Conservation (phyloP, 257 asterid species). For the Prunella vulgaris region DNA sequence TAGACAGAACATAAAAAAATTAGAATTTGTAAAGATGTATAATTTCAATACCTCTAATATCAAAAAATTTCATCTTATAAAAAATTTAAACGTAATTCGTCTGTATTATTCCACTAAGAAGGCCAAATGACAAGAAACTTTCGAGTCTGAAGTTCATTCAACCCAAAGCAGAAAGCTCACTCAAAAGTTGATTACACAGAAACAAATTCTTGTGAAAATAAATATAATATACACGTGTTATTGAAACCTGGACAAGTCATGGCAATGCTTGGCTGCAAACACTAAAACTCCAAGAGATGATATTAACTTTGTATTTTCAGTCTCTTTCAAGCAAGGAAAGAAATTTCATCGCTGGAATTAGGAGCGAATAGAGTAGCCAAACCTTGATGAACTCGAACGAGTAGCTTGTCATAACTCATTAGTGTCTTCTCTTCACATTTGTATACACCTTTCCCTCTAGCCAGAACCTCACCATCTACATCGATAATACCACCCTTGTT, state of each 20-base stretch:
- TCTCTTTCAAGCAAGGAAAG: background rate
- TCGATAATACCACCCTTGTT: conserved; percentile 44
- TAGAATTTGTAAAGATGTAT: too few relatives aligned
- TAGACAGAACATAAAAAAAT: too few relatives aligned
- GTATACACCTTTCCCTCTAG: conserved; percentile 76
- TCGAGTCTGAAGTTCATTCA: too few relatives aligned
- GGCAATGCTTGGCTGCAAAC: background rate
- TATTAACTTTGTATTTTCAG: background rate
- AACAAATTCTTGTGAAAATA: background rate
- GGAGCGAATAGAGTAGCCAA: conserved; percentile 88
- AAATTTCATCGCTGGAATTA: background rate
- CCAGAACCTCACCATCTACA: conserved; percentile 65
- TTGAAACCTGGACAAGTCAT: background rate
- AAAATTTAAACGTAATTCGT: too few relatives aligned
- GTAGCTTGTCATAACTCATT: conserved; percentile 66
- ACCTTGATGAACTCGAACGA: conserved; percentile 72
- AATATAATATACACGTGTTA: background rate
- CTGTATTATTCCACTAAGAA: too few relatives aligned
- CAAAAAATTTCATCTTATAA: too few relatives aligned
- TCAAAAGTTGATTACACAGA: background rate
- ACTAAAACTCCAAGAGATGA: background rate
- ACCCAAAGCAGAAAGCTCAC: background rate
- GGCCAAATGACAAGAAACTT: background rate
- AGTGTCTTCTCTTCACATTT: conserved; percentile 56
- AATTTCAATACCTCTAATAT: too few relatives aligned